phyloP scores from a whole-genome alignment of 805 yeast genomes.

The Candida yuanshanica region DNA sequence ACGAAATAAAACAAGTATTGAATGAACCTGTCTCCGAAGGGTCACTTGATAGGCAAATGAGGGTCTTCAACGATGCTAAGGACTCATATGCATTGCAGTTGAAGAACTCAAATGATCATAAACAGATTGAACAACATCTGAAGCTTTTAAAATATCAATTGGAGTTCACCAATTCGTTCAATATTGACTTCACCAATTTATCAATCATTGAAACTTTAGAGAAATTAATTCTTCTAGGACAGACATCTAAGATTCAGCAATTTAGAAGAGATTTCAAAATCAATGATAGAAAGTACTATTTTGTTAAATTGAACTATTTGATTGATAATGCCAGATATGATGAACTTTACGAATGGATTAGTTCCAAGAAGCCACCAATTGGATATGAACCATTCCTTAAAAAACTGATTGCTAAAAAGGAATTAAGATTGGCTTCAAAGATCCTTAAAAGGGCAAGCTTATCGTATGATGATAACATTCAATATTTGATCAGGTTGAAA shows the following conservation, averaged over 20 bases:
- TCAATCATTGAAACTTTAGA: slow-evolving; percentile 40
- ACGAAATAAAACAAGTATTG: slow-evolving; percentile 27
- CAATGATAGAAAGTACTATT: slow-evolving; percentile 50
- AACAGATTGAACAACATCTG: slow-evolving; percentile 38
- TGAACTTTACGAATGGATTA: slow-evolving; percentile 48
- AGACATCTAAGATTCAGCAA: slow-evolving; percentile 38
- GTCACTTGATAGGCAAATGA: slow-evolving; percentile 17
- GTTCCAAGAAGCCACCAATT: slow-evolving; percentile 55
- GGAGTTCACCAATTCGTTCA: slow-evolving; percentile 28
- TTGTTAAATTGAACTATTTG: slow-evolving; percentile 44
- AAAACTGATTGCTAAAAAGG: slow-evolving; percentile 12
- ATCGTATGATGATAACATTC: slow-evolving; percentile 11
- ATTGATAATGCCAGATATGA: slow-evolving; percentile 45
- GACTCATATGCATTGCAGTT: slow-evolving; percentile 29
- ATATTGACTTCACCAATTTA: slow-evolving; percentile 23
- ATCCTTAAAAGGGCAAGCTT: slow-evolving; percentile 12
- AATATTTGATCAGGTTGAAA: slow-evolving; percentile 14
- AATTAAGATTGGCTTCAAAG: slow-evolving; percentile 15
- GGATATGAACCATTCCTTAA: slow-evolving; percentile 56
- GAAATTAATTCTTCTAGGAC: slow-evolving; percentile 40
- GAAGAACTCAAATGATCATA: slow-evolving; percentile 30
- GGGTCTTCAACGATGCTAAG: slow-evolving; percentile 25
- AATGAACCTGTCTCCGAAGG: slow-evolving; percentile 8
- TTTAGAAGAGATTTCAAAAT: slow-evolving; percentile 37
- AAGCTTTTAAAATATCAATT: slow-evolving; percentile 40